Evolutionary conservation across 2,329 filamentous ascomycete species (phyloP).

Genomic region (Fusarium domesticum): DNA sequence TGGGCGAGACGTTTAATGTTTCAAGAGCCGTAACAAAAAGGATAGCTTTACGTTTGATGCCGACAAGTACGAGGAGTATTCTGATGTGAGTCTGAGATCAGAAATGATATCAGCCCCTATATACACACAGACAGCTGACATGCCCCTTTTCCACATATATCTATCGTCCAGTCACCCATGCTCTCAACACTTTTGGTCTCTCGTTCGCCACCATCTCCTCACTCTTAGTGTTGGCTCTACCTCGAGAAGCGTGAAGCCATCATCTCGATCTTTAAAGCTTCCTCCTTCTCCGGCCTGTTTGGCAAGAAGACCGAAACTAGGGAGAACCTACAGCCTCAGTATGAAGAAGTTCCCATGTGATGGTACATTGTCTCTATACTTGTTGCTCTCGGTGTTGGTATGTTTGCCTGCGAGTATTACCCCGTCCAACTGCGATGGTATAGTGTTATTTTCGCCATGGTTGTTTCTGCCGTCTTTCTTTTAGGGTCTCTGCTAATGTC

Average conservation of each 20-base stretch:
- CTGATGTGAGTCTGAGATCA: conserved; percentile 36
- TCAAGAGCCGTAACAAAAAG: conserved; percentile 45
- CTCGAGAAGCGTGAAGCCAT: conserved; percentile 32
- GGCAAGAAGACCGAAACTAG: neutral
- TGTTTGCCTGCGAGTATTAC: conserved; percentile 33
- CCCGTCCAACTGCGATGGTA: conserved; percentile 33
- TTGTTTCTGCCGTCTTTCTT: conserved; percentile 30
- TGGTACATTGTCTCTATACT: conserved; percentile 26
- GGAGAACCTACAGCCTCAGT: conserved; percentile 12
- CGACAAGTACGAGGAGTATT: conserved; percentile 50
- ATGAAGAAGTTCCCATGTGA: conserved; percentile 22
- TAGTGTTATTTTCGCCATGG: conserved; percentile 29
- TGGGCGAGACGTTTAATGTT: conserved; percentile 49
- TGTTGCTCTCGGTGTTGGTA: conserved; percentile 25
- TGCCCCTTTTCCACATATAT: conserved; percentile 18
- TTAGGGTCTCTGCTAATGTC: conserved; percentile 27
- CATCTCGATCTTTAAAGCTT: conserved; percentile 6
- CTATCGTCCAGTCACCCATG: conserved; percentile 44
- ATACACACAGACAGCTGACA: no score
- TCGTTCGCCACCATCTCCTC: conserved; percentile 50
- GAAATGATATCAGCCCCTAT: neutral
- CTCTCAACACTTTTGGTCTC: conserved; percentile 50
- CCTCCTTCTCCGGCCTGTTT: neutral
- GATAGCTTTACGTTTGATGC: conserved; percentile 42
- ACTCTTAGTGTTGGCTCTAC: conserved; percentile 32